phyloP scores from a whole-genome alignment of 805 yeast genomes.

The Zygoascus ofunaensis region DNA sequence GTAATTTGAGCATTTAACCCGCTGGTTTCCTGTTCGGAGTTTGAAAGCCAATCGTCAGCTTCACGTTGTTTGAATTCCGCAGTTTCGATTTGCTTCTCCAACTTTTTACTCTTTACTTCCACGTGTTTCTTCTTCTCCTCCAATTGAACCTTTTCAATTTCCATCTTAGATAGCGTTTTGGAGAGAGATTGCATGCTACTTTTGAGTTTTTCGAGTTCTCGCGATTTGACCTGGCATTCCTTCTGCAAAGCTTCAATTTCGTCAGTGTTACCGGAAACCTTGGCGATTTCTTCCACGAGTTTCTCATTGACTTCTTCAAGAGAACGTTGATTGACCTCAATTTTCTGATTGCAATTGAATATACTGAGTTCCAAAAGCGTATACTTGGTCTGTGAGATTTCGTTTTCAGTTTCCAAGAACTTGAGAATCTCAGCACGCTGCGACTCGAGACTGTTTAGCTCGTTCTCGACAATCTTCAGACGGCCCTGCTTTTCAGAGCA shows the following conservation, averaged over 20 bases:
- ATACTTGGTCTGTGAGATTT: slow-evolving; percentile 43
- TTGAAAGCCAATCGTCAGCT: slow-evolving; percentile 39
- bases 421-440: slow-evolving; percentile 61
- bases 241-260: slow-evolving; percentile 28
- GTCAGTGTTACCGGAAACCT: slow-evolving; percentile 31
- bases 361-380: slow-evolving; percentile 46
- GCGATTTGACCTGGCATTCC: slow-evolving; percentile 12
- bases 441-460: slow-evolving; percentile 51
- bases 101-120: slow-evolving; percentile 47
- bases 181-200: slow-evolving; percentile 24
- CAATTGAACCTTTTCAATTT: slow-evolving; percentile 53
- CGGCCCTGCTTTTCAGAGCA: slow-evolving; percentile 76
- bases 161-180: slow-evolving; percentile 32
- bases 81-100: slow-evolving; percentile 43
- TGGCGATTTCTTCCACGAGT: slow-evolving; percentile 36
- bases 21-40: slow-evolving; percentile 37
- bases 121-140: slow-evolving; percentile 72
- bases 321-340: slow-evolving; percentile 33
- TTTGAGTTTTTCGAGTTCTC: slow-evolving; percentile 20
- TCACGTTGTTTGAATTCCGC: slow-evolving; percentile 40
- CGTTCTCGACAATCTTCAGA: slow-evolving; percentile 70
- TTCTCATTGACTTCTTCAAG: slow-evolving; percentile 35
- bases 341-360: slow-evolving; percentile 32
- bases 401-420: slow-evolving; percentile 57
- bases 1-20: slow-evolving; percentile 39